Evolutionary conservation across 2,329 filamentous ascomycete genomes (phyloP), one percentile per base, ranked within the genome.

Genomic region (Stachybotrys elegans): DNA sequence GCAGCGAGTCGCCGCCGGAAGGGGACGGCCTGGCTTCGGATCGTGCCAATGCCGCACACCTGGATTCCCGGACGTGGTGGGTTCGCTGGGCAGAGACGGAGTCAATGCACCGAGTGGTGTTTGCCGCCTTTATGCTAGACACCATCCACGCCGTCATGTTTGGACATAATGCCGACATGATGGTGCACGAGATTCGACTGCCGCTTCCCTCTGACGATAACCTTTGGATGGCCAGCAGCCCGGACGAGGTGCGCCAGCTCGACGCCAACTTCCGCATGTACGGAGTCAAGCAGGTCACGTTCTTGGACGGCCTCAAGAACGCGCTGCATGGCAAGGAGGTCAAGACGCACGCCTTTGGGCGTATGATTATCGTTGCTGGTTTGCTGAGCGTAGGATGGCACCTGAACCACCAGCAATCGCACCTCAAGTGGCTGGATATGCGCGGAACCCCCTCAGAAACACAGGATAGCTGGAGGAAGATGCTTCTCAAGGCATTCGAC

Each of bases 371-470:
- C 54, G 94, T 95, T 84, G 87, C 87, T 1, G 90, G 91, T 0
- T 69, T 96, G 27, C 70, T 95, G n/a, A 93, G 87, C 52, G 87
- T 95, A 5, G 90, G 85, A 48, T 95, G 88, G 89, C 90, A 95
- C 57, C 83, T 95, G 70, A 88, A 87, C 52, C 88, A 91, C 63
- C 79, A 88, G 54, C 89, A 95, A 60, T 79, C 91, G 4, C 88
- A 95, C 63, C 79, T 93, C 22, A 88, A 82, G 53, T 91, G 88
- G 50, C 73, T 95, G 0, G 88, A 79, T 27, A 79, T 88, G 3
- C 77, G 79, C 65, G 77, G 62, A 67, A 80, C 46, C 63, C 86
- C 48, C 71, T 80, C 40, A 70, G 83, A 58, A 35, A 66, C 63
- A 4, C 78, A 86, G 35, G 86, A 89, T 45, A 85, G 84, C 51